A percentile compares a stretch with the other conserved stretches of the same genome.
phyloP scores from a whole-genome alignment of 495 filamentous ascomycete genomes.

The Xylona heveae region DNA sequence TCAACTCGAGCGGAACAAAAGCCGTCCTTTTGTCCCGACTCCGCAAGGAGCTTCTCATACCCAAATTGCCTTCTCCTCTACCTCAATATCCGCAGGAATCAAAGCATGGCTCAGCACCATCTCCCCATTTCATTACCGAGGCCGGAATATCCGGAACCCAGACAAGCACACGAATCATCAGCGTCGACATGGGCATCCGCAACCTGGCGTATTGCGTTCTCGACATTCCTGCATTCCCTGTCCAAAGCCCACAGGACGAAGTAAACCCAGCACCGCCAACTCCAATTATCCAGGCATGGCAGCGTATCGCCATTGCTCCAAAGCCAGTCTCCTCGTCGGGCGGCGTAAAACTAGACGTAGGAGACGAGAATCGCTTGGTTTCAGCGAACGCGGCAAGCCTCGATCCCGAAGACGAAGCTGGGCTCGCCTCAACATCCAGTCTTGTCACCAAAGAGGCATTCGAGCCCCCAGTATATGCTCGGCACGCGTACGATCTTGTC shows the following conservation, averaged over 20 bases:
- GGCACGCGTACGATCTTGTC: constrained; percentile 40
- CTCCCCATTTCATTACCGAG: constrained; percentile 5
- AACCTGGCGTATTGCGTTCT: constrained; percentile 62
- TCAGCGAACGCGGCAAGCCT: constrained; percentile 15
- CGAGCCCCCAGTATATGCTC: constrained; percentile 32
- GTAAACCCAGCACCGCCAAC: too few species aligned
- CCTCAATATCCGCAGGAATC: background rate
- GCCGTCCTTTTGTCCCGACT: constrained; percentile 13
- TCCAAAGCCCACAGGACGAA: background rate
- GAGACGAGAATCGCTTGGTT: constrained; percentile 7
- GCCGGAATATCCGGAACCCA: background rate
- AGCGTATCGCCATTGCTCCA: constrained; percentile 13
- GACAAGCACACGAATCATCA: constrained; percentile 28
- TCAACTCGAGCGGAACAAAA: constrained; percentile 29
- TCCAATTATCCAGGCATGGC: background rate
- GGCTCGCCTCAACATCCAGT: background rate
- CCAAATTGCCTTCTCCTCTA: constrained; percentile 1
- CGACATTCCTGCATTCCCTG: constrained; percentile 14
- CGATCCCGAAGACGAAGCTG: constrained; percentile 1
- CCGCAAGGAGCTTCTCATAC: constrained; percentile 2
- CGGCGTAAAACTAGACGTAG: background rate
- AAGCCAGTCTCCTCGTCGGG: constrained; percentile 7
- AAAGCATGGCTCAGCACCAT: background rate
- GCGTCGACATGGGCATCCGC: constrained; percentile 73
- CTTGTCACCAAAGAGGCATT: constrained; percentile 21